These are phyloP conservation scores for Bryoerythrophyllum caledonicum DNA, from an alignment of 225 moss, liverwort and hornwort species.

Conservation along the genomic window DNA sequence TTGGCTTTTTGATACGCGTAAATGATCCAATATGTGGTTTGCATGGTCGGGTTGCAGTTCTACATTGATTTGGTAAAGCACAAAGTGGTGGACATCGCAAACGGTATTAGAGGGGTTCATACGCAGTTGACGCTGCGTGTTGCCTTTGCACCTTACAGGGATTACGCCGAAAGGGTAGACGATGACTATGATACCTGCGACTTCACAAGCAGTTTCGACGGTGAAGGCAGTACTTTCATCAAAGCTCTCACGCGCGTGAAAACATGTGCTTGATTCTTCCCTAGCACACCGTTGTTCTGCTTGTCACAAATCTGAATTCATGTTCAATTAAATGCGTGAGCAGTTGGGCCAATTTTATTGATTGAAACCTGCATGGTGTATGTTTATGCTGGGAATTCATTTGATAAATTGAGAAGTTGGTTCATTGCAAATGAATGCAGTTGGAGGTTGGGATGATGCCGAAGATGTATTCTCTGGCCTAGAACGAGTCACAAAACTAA, in stretches of 20 bases:
- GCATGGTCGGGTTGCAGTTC: neutral
- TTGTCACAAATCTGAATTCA: neutral
- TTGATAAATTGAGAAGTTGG: neutral
- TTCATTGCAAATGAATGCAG: neutral
- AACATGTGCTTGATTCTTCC: neutral
- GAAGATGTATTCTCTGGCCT: constrained; percentile 1
- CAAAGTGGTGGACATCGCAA: constrained; percentile 1
- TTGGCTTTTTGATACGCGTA: too few relatives aligned
- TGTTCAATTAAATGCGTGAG: neutral
- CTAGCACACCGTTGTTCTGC: neutral
- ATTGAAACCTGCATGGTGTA: neutral
- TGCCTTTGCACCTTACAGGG: constrained; percentile 2
- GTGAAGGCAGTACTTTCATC: neutral
- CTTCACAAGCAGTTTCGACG: neutral
- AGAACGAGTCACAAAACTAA: neutral
- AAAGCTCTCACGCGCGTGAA: neutral
- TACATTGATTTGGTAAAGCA: neutral
- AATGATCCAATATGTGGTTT: too few relatives aligned
- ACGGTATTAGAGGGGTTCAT: neutral
- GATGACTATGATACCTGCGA: neutral
- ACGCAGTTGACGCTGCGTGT: neutral
- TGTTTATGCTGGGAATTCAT: neutral
- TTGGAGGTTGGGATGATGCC: neutral
- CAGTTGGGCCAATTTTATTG: neutral
- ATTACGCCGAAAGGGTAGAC: neutral